These are phyloP conservation scores for Syzygium aromaticum DNA, from an alignment of 345 rosid species.

Conservation along the genomic window DNA sequence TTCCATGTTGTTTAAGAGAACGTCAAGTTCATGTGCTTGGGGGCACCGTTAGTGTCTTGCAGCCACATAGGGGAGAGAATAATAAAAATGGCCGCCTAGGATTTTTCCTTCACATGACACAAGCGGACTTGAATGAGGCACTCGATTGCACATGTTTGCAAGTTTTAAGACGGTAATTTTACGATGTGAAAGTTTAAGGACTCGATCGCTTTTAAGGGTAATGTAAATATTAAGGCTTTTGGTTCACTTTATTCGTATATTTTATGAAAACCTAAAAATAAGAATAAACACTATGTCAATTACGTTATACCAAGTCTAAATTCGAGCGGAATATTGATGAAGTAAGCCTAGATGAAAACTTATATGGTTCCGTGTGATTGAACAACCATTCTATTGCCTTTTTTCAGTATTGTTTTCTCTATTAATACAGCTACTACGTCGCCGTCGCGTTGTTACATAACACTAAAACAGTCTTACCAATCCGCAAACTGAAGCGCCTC, in stretches of 20 bases:
- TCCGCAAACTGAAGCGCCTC: background rate
- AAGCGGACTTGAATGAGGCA: background rate
- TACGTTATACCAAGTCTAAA: background rate
- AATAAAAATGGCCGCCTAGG: background rate
- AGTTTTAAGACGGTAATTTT: background rate
- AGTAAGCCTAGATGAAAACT: background rate
- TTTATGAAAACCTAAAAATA: too few relatives aligned
- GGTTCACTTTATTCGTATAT: background rate
- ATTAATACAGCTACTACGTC: background rate
- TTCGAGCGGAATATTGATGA: background rate
- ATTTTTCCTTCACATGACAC: background rate
- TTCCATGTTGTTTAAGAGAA: background rate
- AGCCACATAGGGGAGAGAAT: background rate
- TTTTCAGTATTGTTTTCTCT: background rate
- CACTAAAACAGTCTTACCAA: background rate
- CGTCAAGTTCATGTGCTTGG: background rate
- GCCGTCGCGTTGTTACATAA: background rate
- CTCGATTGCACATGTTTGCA: background rate
- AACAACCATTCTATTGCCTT: background rate
- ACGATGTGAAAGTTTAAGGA: background rate
- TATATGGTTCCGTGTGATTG: background rate
- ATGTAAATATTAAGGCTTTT: background rate
- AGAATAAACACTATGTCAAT: background rate
- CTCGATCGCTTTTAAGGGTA: background rate
- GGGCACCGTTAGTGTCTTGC: background rate